phyloP scores from a whole-genome alignment of 495 filamentous ascomycete genomes.

The Cryomyces minteri region DNA sequence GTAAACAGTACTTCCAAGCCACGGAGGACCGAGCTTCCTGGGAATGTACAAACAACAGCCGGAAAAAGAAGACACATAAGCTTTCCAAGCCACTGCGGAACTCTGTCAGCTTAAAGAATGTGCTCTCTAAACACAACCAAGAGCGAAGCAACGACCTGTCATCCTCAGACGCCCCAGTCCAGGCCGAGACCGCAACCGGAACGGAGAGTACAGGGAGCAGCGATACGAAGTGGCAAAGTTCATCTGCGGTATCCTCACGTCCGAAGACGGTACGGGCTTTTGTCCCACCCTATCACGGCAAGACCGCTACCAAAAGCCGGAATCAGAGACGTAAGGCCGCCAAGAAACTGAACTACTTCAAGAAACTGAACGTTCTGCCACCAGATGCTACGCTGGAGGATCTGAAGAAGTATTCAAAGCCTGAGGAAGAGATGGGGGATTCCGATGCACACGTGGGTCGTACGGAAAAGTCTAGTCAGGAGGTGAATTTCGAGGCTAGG shows the following conservation, averaged over 20 bases:
- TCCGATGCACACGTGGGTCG: background rate
- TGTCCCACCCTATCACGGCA: slow-evolving; percentile 18
- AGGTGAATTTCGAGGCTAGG: slow-evolving; percentile 27
- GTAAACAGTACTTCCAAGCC: too few relatives aligned
- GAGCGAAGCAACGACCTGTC: too few relatives aligned
- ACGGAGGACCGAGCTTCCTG: too few relatives aligned
- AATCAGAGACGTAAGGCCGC: slow-evolving; percentile 33
- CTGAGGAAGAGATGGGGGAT: background rate
- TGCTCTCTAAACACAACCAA: too few relatives aligned
- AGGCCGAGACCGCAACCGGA: too few relatives aligned
- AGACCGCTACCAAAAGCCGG: slow-evolving; percentile 29
- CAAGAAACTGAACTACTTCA: slow-evolving; percentile 28
- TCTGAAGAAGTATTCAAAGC: slow-evolving; percentile 20
- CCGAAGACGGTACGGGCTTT: too few relatives aligned
- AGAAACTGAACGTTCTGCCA: slow-evolving; percentile 29
- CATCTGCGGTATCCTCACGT: too few relatives aligned
- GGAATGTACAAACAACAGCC: too few relatives aligned
- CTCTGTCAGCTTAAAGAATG: too few relatives aligned
- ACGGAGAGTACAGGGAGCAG: background rate
- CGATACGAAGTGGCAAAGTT: background rate
- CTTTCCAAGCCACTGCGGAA: too few relatives aligned
- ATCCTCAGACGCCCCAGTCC: too few relatives aligned
- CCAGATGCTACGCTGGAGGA: slow-evolving; percentile 28
- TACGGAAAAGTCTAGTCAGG: slow-evolving; percentile 12
- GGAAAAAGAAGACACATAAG: too few relatives aligned